phyloP scores from a whole-genome alignment of 768 basidiomycete species.

The Pulveroboletus ravenelii region DNA sequence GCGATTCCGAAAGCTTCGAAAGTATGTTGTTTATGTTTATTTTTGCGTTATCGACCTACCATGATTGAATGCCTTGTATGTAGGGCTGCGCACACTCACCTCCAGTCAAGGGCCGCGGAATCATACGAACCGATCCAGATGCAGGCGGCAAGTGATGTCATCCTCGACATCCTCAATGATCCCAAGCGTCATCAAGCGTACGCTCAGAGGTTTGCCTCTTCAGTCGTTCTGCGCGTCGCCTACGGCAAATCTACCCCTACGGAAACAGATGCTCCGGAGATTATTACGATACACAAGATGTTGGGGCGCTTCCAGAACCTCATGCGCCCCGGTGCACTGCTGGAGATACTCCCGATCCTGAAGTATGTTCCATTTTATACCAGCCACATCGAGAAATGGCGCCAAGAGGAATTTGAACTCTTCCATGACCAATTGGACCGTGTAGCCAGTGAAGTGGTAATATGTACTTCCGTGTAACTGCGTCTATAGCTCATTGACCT shows the following conservation, averaged over 20 bases:
- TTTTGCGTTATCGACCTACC: background rate
- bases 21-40: constrained; percentile 38
- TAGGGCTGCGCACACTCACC: constrained; percentile 55
- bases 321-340: constrained; percentile 33
- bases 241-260: constrained; percentile 27
- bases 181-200: constrained; percentile 49
- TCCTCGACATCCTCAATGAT: constrained; percentile 28
- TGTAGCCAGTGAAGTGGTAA: constrained; percentile 45
- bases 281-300: constrained; percentile 29
- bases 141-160: constrained; percentile 26
- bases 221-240: constrained; percentile 30
- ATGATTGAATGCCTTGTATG: background rate
- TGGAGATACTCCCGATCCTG: constrained; percentile 31
- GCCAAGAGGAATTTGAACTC: constrained; percentile 49
- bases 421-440: constrained; percentile 50
- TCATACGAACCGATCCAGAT: constrained; percentile 30
- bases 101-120: constrained; percentile 48
- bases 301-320: constrained; percentile 33
- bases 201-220: constrained; percentile 39
- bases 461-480: background rate
- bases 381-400: constrained; percentile 49
- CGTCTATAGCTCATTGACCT: no score
- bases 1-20: constrained; percentile 56
- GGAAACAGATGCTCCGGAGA: no score
- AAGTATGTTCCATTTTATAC: constrained; percentile 30